Conservation (phyloP, 2,329 filamentous ascomycete genomes). For the Ophiocordyceps robertsii region DNA sequence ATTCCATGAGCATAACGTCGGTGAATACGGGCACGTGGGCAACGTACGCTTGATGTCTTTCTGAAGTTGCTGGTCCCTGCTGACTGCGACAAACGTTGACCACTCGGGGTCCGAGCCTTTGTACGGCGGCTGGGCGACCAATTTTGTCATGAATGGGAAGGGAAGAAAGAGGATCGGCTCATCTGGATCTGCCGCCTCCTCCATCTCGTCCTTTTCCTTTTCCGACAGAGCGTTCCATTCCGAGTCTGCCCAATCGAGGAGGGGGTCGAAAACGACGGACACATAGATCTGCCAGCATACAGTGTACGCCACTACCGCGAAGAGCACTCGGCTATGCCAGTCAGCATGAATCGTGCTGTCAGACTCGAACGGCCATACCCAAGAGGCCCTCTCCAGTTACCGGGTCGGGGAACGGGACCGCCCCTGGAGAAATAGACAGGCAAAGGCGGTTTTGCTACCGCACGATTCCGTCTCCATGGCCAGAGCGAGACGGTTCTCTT, state of each 20-base stretch:
- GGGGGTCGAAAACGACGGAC: slow-evolving; percentile 29
- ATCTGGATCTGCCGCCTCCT: slow-evolving; percentile 27
- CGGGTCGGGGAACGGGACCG: slow-evolving; percentile 2
- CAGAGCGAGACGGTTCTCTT: slow-evolving; percentile 18
- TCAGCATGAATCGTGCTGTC: neutral
- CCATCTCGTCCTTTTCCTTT: slow-evolving; percentile 27
- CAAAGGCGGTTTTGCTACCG: slow-evolving; percentile 5
- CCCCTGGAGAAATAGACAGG: slow-evolving; percentile 20
- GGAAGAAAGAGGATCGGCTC: slow-evolving; percentile 42
- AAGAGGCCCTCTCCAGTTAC: slow-evolving; percentile 12
- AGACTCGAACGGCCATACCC: slow-evolving; percentile 11
- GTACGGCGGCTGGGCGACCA: slow-evolving; percentile 36
- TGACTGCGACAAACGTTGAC: slow-evolving; percentile 45
- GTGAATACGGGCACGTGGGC: slow-evolving; percentile 3
- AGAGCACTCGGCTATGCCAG: slow-evolving; percentile 12
- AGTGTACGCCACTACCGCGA: slow-evolving; percentile 19
- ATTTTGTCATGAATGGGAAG: slow-evolving; percentile 42
- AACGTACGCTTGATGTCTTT: slow-evolving; percentile 32
- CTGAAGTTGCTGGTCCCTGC: slow-evolving; percentile 34
- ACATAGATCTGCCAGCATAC: slow-evolving; percentile 30
- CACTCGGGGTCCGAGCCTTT: slow-evolving; percentile 48
- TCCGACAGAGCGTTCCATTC: slow-evolving; percentile 27
- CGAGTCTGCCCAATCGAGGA: slow-evolving; percentile 27
- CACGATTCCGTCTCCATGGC: slow-evolving; percentile 15
- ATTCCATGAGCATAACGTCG: too few species aligned